These are phyloP conservation scores for Trebouxia sp. DNA, from an alignment of 139 green algal genomes.

Conservation along the genomic window DNA sequence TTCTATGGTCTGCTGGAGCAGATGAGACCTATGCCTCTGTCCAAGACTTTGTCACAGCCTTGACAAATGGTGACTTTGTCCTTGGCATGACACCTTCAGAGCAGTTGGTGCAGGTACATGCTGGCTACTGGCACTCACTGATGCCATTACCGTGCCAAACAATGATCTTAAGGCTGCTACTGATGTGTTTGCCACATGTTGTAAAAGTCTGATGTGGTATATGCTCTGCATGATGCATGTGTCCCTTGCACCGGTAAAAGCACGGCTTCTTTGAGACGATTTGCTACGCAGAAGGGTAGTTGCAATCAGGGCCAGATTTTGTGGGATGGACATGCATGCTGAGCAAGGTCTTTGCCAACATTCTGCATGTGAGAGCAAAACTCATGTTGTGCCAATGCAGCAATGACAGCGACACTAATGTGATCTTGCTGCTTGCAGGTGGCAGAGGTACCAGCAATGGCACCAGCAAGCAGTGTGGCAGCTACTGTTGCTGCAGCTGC, in stretches of 20 bases:
- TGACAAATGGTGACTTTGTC: slow-evolving; percentile 13
- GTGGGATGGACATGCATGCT: too few relatives aligned
- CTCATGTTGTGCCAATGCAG: too few relatives aligned
- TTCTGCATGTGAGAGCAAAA: too few relatives aligned
- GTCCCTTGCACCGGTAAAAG: too few relatives aligned
- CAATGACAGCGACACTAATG: neutral
- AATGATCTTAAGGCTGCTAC: neutral
- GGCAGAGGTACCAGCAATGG: slow-evolving; percentile 14
- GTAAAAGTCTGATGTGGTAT: too few relatives aligned
- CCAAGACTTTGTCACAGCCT: slow-evolving; percentile 8
- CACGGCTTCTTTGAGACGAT: too few relatives aligned
- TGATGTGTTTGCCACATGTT: too few relatives aligned
- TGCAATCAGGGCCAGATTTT: too few relatives aligned
- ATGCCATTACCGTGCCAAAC: neutral
- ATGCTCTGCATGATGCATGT: too few relatives aligned
- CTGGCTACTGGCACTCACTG: neutral
- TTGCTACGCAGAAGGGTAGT: too few relatives aligned
- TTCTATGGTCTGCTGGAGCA: slow-evolving; percentile 19
- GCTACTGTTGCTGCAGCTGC: neutral
- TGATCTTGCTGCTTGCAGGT: neutral
- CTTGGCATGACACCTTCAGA: slow-evolving; percentile 1
- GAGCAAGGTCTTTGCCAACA: too few relatives aligned
- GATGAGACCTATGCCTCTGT: slow-evolving; percentile 23
- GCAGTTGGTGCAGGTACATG: neutral
- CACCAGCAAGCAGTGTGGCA: slow-evolving; percentile 6